Conservation (phyloP, 1,284 basidiomycete genomes). For the Wallemia mellicola region DNA sequence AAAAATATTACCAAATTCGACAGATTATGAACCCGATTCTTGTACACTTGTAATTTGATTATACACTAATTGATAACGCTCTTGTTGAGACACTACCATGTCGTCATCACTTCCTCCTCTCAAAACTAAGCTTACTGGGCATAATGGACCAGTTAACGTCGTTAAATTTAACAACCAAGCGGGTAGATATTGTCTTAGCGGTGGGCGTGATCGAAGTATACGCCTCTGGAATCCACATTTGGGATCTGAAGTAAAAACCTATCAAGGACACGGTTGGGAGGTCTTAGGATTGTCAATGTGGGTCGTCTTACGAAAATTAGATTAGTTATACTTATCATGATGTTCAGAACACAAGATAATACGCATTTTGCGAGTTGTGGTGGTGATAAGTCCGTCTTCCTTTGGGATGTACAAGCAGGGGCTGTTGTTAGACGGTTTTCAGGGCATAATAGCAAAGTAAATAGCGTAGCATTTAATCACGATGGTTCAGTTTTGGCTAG, state of each 20-base stretch:
- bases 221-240: conserved; percentile 64
- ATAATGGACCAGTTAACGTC: conserved; percentile 55
- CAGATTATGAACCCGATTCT: not conserved
- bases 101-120: not conserved
- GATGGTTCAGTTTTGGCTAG: conserved; percentile 69
- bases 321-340: too few species aligned
- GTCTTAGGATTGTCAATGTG: conserved; percentile 65
- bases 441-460: conserved; percentile 69
- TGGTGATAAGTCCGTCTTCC: conserved; percentile 63
- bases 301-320: too few species aligned
- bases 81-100: not conserved
- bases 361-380: conserved; percentile 75
- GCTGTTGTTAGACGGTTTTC: conserved; percentile 46
- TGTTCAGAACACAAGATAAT: conserved; percentile 84
- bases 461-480: conserved; percentile 63
- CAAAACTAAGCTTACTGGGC: conserved; percentile 14
- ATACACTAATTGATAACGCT: too few species aligned
- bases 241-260: conserved; percentile 66
- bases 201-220: conserved; percentile 65
- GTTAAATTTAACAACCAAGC: conserved; percentile 55
- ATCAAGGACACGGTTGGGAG: conserved; percentile 73
- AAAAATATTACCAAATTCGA: not conserved
- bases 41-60: not conserved
- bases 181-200: conserved; percentile 64
- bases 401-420: conserved; percentile 84